Evolutionary conservation across 768 basidiomycete genomes (phyloP), one percentile per base, ranked within the genome.

Genomic region (Amanita muscaria): DNA sequence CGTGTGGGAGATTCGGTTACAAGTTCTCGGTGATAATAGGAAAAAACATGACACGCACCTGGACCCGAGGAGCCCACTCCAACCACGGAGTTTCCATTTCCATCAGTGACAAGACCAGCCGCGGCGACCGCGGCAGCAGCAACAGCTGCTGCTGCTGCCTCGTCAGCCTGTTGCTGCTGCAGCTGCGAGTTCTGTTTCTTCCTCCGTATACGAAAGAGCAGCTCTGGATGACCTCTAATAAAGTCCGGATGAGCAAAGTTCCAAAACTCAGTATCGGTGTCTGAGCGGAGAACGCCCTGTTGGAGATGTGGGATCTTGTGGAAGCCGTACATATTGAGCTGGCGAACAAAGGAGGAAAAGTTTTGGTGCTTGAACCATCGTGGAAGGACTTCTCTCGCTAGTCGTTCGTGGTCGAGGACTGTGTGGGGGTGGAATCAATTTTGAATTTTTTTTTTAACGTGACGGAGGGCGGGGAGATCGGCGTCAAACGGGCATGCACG

Each of bases 351-450:
- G 25, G 84, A 87, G 46, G 79, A 77, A 64, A 96, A 98, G 61
- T 94, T 96, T 49, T 85, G 81, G 66, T 98, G 96, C 61, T 99
- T 99, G 79, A 97, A 99, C 81, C 86, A 98, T 33, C 81, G 77
- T 3, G 89, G 89, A 5, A 98, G 77, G 24, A 96, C 78, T 62
- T 94, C 86, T 30, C 79, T 78, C 2, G 89, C 86, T 59, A 98
- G 88, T 22, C 81, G 80, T 60, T 94, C 90, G 54, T 88, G 86
- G 62, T 94, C 88, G 29, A 89, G 79, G 22, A 98, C 93, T 96
- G 25, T 7, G 19, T 5, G 29, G 29, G 10, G n/a, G 4, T 38
- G 29, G 27, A n/a, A n/a, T n/a, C n/a, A n/a, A n/a, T n/a, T n/a
- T n/a, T n/a, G n/a, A n/a, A n/a, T n/a, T n/a, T n/a, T n/a, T n/a